phyloP scores from a whole-genome alignment of 441 rosid species.

The Gossypium lobatum region DNA sequence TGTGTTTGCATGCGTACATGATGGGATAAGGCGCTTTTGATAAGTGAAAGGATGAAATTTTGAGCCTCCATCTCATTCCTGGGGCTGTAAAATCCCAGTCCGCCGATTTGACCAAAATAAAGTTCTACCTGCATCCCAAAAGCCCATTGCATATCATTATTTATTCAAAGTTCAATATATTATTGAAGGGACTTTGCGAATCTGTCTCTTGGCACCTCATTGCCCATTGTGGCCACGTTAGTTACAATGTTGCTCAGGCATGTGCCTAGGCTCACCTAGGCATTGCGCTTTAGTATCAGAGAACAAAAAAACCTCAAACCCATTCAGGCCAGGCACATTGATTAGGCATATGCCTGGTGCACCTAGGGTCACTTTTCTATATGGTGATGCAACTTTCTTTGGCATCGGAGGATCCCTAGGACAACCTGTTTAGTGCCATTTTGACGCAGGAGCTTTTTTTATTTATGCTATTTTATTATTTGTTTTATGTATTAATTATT shows the following conservation, averaged over 20 bases:
- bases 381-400: not conserved
- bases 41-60: conserved; percentile 40
- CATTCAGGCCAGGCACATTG: not conserved
- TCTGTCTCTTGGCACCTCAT: not conserved
- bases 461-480: not conserved
- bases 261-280: conserved; percentile 3
- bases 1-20: conserved; percentile 17
- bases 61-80: conserved; percentile 83
- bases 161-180: not conserved
- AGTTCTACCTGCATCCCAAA: conserved; percentile 66
- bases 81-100: conserved; percentile 43
- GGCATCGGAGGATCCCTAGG: not conserved
- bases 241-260: not conserved
- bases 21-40: conserved; percentile 24
- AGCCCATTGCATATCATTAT: conserved; percentile 14
- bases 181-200: not conserved
- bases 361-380: not conserved
- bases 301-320: not conserved
- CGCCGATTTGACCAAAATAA: conserved; percentile 55
- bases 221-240: not conserved
- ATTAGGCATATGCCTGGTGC: not conserved
- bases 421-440: not conserved
- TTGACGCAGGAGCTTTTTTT: not conserved
- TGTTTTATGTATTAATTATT: no score
- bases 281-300: not conserved